Evolutionary conservation across 1,284 basidiomycete species (phyloP).

Genomic region (Crepidotus sp.): DNA sequence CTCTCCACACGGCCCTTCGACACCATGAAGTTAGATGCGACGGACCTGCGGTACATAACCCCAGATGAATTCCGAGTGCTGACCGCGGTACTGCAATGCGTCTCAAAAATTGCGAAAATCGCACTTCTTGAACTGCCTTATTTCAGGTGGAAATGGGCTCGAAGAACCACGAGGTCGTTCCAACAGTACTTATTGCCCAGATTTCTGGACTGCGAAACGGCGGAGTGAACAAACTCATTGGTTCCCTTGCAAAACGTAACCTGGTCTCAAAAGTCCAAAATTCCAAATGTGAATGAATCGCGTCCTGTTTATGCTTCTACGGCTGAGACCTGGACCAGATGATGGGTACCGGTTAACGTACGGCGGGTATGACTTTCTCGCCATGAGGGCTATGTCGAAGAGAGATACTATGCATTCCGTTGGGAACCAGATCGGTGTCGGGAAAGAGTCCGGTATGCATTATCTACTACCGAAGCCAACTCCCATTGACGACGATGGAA

Average conservation of each 20-base stretch:
- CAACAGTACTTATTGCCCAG: conserved; percentile 81
- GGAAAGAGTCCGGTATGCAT: conserved; percentile 84
- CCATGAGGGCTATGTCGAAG: conserved; percentile 88
- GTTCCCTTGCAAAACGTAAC: conserved; percentile 85
- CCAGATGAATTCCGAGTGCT: conserved; percentile 92
- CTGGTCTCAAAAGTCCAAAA: conserved; percentile 88
- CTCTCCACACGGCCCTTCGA: background rate
- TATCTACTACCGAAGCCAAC: conserved; percentile 1
- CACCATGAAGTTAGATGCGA: conserved; percentile 88
- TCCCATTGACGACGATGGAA: conserved; percentile 21
- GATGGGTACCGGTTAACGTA: conserved; percentile 97
- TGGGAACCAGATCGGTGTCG: conserved; percentile 96
- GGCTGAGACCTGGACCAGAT: conserved; percentile 43
- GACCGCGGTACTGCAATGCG: conserved; percentile 69
- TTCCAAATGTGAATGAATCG: conserved; percentile 67
- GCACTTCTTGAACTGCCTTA: background rate
- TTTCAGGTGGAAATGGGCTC: conserved; percentile 91
- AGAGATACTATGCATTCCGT: conserved; percentile 81
- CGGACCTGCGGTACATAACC: conserved; percentile 88
- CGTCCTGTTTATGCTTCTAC: conserved; percentile 3
- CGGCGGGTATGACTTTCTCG: conserved; percentile 94
- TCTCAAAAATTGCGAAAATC: background rate
- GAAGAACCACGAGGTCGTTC: conserved; percentile 96
- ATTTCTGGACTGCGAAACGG: conserved; percentile 87
- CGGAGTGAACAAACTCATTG: conserved; percentile 89